phyloP scores from a whole-genome alignment of 1,139 yeast genomes.

The Pichia sp. region DNA sequence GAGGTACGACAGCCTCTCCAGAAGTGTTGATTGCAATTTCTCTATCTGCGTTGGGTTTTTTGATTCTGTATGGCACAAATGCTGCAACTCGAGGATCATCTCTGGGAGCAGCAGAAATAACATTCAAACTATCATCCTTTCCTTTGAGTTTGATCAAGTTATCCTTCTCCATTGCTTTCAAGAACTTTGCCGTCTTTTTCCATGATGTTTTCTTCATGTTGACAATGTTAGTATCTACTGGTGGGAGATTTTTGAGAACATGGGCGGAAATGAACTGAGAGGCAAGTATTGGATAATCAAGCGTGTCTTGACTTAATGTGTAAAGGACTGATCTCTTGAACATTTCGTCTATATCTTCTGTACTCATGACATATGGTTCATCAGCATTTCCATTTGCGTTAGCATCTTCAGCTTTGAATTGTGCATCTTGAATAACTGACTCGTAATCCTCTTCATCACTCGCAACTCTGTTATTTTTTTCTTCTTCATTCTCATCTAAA shows the following conservation, averaged over 20 bases:
- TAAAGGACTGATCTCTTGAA: conserved; percentile 64
- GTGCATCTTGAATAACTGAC: too few relatives aligned
- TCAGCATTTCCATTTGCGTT: conserved; percentile 12
- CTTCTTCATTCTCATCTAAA: too few relatives aligned
- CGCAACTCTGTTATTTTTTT: too few relatives aligned
- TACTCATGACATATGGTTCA: conserved; percentile 35
- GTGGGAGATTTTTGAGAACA: conserved; percentile 66
- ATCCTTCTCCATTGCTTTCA: conserved; percentile 78
- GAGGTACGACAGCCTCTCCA: neutral
- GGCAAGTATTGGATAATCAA: conserved; percentile 56
- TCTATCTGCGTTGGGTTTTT: conserved; percentile 23
- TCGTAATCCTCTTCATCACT: too few relatives aligned
- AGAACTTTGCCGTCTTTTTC: conserved; percentile 81
- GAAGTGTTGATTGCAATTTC: too few relatives aligned
- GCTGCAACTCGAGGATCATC: conserved; percentile 41
- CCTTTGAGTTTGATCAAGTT: conserved; percentile 63
- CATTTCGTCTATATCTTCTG: conserved; percentile 73
- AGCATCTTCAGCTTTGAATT: too few relatives aligned
- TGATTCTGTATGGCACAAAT: conserved; percentile 56
- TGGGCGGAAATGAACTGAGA: conserved; percentile 71
- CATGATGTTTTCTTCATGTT: conserved; percentile 78
- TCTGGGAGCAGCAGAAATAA: conserved; percentile 44
- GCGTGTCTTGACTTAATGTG: conserved; percentile 51
- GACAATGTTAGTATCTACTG: conserved; percentile 32
- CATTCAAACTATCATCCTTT: conserved; percentile 65